Evolutionary conservation across 345 rosid species (phyloP), one percentile per base, ranked within the genome.

Genomic region (Trapa incisa): DNA sequence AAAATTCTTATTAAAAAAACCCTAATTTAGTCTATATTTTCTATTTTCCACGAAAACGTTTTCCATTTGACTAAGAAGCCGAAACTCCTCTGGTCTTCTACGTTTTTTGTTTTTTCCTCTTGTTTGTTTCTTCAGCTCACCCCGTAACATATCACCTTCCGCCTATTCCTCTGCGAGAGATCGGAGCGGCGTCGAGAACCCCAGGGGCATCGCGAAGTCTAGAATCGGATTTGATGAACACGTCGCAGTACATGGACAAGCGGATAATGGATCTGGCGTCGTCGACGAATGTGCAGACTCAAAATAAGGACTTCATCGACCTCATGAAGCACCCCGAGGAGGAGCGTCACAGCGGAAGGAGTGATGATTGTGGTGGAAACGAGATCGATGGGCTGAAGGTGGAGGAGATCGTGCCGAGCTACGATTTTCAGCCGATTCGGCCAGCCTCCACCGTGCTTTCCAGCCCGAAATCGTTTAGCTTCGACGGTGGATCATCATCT

Each of bases 341-440:
- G 13, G 61, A 61, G 35, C 66, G 2, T 43, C 56, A n/a, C 43
- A 5, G 48, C 5, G 13, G 48, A 65, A 57, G 42, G 47, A 45
- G 72, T 71, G 63, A 56, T 54, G 71, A 41, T 54, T 70, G 47
- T 61, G 73, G 67, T 14, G 77, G 45, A 45, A 67, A 33, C 37
- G 62, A 70, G 32, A 32, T 6, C 67, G 76, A 82, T 60, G 88
- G 77, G 38, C 74, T 74, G 35, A 68, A 70, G 77, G 82, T 77
- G 80, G 98, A 89, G 71, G 84, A 83, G 73, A 87, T 92, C 77
- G 63, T 86, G 11, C 84, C 98, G 15, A 89, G 92, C 80, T 92
- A 87, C 72, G 98, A 92, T 85, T 92, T 89, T 67, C 91, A 86
- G 70, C 91, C 87, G 61, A 83, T 92, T 70, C 91, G 91, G 37